Evolutionary conservation across 2,329 filamentous ascomycete species (phyloP), one percentile per base, ranked within the genome.

Genomic region (Corynespora cassiicola): DNA sequence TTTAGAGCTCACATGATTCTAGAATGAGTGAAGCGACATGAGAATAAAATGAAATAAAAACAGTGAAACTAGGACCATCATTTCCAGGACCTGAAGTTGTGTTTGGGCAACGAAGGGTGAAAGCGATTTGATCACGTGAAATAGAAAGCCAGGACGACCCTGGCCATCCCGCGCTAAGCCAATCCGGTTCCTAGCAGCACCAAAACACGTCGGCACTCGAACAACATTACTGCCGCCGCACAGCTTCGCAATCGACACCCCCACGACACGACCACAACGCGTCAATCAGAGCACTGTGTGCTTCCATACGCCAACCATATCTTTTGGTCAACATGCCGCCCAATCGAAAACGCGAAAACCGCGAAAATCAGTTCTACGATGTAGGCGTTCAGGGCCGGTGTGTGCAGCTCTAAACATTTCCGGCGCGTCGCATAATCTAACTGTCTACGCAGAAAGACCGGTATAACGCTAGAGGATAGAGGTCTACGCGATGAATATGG

Each of bases 401-500:
- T 31, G 27, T 31, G 14, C 25, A 29, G 17, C 19, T 22, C n/a
- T n/a, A n/a, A n/a, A n/a, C n/a, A n/a, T n/a, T n/a, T n/a, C n/a
- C n/a, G n/a, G 19, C 40, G 41, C 39, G 47, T 36, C 26, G n/a
- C n/a, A n/a, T 18, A 42, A 25, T 14, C 47, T 57, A 9, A 63
- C 25, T 23, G 32, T n/a, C 4, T 20, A 15, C 16, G 32, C 54
- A 96, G 92, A 55, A 95, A 95, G 79, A 99, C 94, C 1, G 94
- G 94, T 28, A 80, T 95, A 17, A 87, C 84, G 1, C 71, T 97
- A 20, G 82, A 84, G 58, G 89, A 96, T 59, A 83, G 77, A 38
- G 89, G 89, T 35, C 76, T 85, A 45, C 87, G 90, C 71, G 92
- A 97, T 71, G 90, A 95, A 66, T 78, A 96, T 77, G 94, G 92